These are phyloP conservation scores for Colletotrichum sp. DNA, from an alignment of 2,329 filamentous ascomycete species.

Conservation along the genomic window DNA sequence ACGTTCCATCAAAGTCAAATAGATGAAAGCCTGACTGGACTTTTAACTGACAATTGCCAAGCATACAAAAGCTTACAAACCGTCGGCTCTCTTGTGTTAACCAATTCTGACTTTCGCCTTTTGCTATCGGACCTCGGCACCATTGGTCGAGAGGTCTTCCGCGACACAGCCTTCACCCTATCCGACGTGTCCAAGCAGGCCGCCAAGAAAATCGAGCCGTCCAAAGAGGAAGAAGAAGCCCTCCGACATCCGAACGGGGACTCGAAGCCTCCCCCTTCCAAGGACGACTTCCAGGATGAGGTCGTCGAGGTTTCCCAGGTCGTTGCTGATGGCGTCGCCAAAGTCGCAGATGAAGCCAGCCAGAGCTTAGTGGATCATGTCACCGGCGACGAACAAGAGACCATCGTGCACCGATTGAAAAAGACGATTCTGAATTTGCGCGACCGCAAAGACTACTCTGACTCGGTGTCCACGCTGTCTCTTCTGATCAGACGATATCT, in stretches of 20 bases:
- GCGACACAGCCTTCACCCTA: slow-evolving; percentile 81
- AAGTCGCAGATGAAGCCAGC: slow-evolving; percentile 63
- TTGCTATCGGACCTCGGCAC: slow-evolving; percentile 83
- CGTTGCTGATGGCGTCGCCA: slow-evolving; percentile 57
- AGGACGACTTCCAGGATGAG: slow-evolving; percentile 68
- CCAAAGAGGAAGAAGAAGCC: slow-evolving; percentile 61
- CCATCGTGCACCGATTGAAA: slow-evolving; percentile 78
- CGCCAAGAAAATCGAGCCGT: slow-evolving; percentile 75
- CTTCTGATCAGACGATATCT: slow-evolving; percentile 81
- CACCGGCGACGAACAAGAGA: slow-evolving; percentile 73
- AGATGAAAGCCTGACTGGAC: not conserved
- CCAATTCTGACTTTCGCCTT: slow-evolving; percentile 88
- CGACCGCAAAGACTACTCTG: slow-evolving; percentile 80
- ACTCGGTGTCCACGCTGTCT: slow-evolving; percentile 82
- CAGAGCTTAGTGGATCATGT: slow-evolving; percentile 78
- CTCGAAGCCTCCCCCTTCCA: slow-evolving; percentile 49
- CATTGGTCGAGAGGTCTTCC: slow-evolving; percentile 83
- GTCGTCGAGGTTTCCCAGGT: slow-evolving; percentile 59
- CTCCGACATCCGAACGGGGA: slow-evolving; percentile 45
- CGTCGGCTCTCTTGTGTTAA: slow-evolving; percentile 82
- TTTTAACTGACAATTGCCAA: slow-evolving; percentile 36
- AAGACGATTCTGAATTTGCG: slow-evolving; percentile 76
- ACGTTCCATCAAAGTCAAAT: not conserved
- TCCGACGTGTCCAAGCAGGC: slow-evolving; percentile 78
- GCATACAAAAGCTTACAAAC: slow-evolving; percentile 85